Base-by-base conservation (phyloP, 2,329 filamentous ascomycete species). In the Aspergillus fructus region DNA sequence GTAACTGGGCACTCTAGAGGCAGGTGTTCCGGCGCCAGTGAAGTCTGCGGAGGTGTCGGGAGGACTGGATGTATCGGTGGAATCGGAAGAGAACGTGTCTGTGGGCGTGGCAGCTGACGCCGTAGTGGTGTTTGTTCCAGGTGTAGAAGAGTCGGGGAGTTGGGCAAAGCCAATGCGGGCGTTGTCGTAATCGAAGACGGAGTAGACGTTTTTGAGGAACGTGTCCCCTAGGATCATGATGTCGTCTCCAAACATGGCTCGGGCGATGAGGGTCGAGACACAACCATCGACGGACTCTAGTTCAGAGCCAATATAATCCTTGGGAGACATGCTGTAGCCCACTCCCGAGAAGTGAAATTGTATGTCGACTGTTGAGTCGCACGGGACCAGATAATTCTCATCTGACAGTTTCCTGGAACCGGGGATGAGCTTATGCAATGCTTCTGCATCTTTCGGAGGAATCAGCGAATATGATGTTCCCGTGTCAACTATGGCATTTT, bases 201-300 rank as follows among this genome's bases (percentile, higher is more conserved):
- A 81, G 70, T 96, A 96, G 15, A 96, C 91, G 65, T 96, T 96
- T 78, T 96, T 96, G 60, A 96, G 76, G 66, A 96, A 96, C 1
- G 89, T 85, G 63, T 92, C 91, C 2, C 92, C 92, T 1, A 96
- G 74, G n/a, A 96, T 79, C 91, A 91, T 96, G 27, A 86, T 75
- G 34, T 76, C 70, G 66, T 65, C 80, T 1, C 80, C 75, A 47
- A 91, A 86, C 13, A 90, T 85, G 68, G 88, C 83, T 24, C 85
- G 81, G 2, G 89, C 89, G 53, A 91, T 87, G 37, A 96, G 84
- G 65, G 90, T 92, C 71, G 89, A 93, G 17, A 84, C 64, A 62
- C 83, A 86, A 15, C 71, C 68, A 1, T 65, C 63, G 2, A 65
- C 68, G 13, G 62, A 41, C 71, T 51, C 48, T 5, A 49, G 24